Evolutionary conservation across 805 yeast genomes (phyloP).

Genomic region (Candida khao-thaluensis): DNA sequence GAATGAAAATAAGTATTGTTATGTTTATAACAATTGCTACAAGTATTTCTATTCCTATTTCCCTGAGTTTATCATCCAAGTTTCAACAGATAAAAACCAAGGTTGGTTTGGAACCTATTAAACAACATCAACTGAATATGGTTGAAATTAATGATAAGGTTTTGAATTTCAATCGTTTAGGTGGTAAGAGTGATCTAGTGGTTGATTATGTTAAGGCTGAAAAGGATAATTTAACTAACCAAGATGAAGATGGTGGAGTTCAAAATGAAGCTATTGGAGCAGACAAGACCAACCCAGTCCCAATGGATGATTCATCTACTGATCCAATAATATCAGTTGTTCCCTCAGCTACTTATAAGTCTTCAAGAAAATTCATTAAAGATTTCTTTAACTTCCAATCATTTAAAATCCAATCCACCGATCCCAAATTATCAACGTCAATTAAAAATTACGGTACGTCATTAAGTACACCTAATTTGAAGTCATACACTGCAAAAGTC

Average conservation of each 20-base stretch:
- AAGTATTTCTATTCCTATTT: conserved; percentile 5
- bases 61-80: conserved; percentile 7
- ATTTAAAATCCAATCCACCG: background rate
- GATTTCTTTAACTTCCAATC: conserved; percentile 12
- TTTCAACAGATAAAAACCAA: conserved; percentile 7
- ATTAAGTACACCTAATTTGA: conserved; percentile 23
- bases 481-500: conserved; percentile 24
- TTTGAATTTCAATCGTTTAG: conserved; percentile 9
- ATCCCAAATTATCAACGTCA: conserved; percentile 21
- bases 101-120: background rate
- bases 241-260: background rate
- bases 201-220: conserved; percentile 9
- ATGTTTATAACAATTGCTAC: background rate
- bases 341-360: conserved; percentile 1
- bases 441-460: conserved; percentile 29
- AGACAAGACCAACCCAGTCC: background rate
- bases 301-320: background rate
- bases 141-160: conserved; percentile 9
- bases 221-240: too few relatives aligned
- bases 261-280: background rate
- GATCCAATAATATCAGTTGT: background rate
- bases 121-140: conserved; percentile 8
- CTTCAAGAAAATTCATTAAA: conserved; percentile 11
- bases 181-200: conserved; percentile 8
- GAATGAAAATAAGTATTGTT: background rate